Conservation (phyloP, 257 asterid species). For the Scutellaria barbata region DNA sequence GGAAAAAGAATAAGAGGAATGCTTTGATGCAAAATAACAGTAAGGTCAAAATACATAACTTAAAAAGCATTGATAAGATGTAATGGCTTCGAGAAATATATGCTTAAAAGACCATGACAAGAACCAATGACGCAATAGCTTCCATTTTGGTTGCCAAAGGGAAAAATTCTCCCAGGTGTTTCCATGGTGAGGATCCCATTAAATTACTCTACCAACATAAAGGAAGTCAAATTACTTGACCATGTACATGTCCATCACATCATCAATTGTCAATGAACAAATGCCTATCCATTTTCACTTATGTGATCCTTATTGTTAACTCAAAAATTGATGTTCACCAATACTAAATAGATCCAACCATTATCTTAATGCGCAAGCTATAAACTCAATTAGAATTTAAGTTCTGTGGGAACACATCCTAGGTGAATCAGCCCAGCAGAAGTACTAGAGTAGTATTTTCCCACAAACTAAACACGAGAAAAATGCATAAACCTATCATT, state of each 20-base stretch:
- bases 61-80: neutral
- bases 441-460: neutral
- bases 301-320: neutral
- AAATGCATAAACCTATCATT: neutral
- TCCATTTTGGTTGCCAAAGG: neutral
- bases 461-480: neutral
- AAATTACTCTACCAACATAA: neutral
- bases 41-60: constrained; percentile 9
- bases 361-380: neutral
- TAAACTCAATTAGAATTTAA: no score
- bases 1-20: neutral
- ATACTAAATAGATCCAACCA: neutral
- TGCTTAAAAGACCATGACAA: neutral
- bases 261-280: neutral
- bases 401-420: no score
- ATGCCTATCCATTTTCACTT: neutral
- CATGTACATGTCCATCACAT: neutral
- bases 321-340: constrained; percentile 3
- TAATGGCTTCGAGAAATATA: neutral
- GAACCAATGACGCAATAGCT: no score
- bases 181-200: neutral
- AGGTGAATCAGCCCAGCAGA: no score
- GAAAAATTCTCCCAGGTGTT: neutral
- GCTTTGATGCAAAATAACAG: neutral
- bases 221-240: neutral